Evolutionary conservation across 1,284 basidiomycete species (phyloP), one percentile per base, ranked within the genome.

Genomic region (Cystobasidium slooffiae): DNA sequence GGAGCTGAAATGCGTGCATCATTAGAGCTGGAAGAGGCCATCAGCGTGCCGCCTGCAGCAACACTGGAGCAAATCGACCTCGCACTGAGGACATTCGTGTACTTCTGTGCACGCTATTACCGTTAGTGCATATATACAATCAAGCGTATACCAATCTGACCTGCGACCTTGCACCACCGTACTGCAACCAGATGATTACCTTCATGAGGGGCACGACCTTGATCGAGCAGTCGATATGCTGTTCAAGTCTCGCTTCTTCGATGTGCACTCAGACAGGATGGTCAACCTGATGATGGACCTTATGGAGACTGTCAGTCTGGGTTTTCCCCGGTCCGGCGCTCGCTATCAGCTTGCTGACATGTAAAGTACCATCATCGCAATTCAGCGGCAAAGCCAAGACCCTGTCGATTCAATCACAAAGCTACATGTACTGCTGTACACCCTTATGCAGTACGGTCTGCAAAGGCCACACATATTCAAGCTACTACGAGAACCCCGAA

Each of bases 261-360:
- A 86, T 5, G 94, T 91, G 80, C 92, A 96, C 81, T 92, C 91
- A 1, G 92, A 93, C 80, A 85, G 94, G 46, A 94, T 95, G 91
- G 88, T 90, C 70, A 90, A 91, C 77, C 86, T 89, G 47, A 84
- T 93, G 58, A 85, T 90, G 56, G 85, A 88, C 41, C 89, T 93
- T 76, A 88, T 88, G 7, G 86, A 88, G 80, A 85, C 86, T 81
- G 90, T 91, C 79, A 78, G 90, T 82, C 9, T 63, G 58, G 61
- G 75, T 58, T 52, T 64, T 66, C 64, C 74, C 72, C 76, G 62
- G 66, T 20, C 63, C 72, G 64, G 43, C 24, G 37, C 46, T 68
- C 41, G 7, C 22, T 14, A 16, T 24, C 20, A 9, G n/a, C 31
- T 70, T 74, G 69, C 20, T 47, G 49, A 65, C 64, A 65, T 72